phyloP scores from a whole-genome alignment of 2,329 filamentous ascomycete species.

The Pseudofabraea citricarpa region DNA sequence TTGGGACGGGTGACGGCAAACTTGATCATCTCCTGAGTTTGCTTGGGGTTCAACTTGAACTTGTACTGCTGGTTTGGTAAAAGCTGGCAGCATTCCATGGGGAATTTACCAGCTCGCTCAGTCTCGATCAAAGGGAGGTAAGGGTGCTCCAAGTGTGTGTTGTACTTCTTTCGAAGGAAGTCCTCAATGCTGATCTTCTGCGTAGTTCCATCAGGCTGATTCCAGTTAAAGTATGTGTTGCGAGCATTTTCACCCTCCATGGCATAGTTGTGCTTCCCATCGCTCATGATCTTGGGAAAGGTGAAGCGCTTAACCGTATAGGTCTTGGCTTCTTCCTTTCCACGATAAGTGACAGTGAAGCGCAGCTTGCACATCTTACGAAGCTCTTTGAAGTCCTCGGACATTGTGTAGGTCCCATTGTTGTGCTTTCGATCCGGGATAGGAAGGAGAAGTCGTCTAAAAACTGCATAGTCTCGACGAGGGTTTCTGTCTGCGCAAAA shows the following conservation, averaged over 20 bases:
- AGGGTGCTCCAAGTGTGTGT: constrained; percentile 39
- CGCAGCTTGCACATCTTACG: constrained; percentile 49
- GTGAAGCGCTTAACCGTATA: constrained; percentile 50
- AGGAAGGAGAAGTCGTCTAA: constrained; percentile 18
- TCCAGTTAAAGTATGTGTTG: constrained; percentile 52
- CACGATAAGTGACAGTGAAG: constrained; percentile 52
- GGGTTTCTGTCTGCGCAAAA: constrained; percentile 21
- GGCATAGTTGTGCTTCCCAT: constrained; percentile 30
- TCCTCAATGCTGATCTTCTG: constrained; percentile 37
- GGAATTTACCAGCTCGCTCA: constrained; percentile 48
- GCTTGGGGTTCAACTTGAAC: constrained; percentile 53
- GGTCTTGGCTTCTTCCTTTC: constrained; percentile 38
- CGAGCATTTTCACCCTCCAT: constrained; percentile 43
- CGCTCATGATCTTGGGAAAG: constrained; percentile 26
- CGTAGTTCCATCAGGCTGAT: constrained; percentile 37
- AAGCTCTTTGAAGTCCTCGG: constrained; percentile 50
- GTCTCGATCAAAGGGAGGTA: constrained; percentile 55
- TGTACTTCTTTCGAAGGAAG: constrained; percentile 54
- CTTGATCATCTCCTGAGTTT: constrained; percentile 83
- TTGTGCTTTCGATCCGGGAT: constrained; percentile 3
- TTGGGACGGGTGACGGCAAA: constrained; percentile 77
- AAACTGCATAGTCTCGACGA: constrained; percentile 14
- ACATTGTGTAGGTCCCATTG: constrained; percentile 21
- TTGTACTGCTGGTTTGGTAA: constrained; percentile 54
- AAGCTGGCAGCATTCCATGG: constrained; percentile 55